A percentile compares a stretch with the other conserved stretches of the same genome.
These are phyloP conservation scores for Chenopodium berlandieri DNA, from an alignment of 148 eudicot species.

Conservation along the genomic window DNA sequence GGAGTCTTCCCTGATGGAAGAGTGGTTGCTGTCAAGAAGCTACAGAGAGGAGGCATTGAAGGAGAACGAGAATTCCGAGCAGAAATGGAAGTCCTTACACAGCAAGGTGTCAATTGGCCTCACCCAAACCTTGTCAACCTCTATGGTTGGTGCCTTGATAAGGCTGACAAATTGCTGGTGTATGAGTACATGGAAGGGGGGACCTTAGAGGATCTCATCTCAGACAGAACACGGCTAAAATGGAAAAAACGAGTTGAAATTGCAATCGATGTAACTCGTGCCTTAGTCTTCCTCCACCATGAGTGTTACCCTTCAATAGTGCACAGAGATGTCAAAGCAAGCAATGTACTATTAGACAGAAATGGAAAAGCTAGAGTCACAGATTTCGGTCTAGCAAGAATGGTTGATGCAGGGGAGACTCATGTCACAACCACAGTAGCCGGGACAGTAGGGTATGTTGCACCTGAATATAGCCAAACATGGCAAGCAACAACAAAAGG, in stretches of 20 bases:
- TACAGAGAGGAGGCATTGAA: constrained; percentile 69
- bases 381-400: constrained; percentile 84
- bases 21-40: constrained; percentile 84
- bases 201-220: constrained; percentile 65
- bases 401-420: constrained; percentile 66
- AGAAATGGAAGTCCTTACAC: constrained; percentile 82
- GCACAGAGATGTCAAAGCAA: constrained; percentile 93
- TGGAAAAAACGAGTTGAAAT: constrained; percentile 62
- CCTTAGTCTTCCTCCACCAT: constrained; percentile 78
- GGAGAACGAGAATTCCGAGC: constrained; percentile 87
- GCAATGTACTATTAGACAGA: constrained; percentile 76
- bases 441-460: constrained; percentile 91
- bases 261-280: constrained; percentile 73
- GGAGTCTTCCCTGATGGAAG: constrained; percentile 87
- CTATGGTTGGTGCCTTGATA: constrained; percentile 92
- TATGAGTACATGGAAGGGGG: constrained; percentile 98
- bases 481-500: constrained; percentile 98
- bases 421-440: constrained; percentile 93
- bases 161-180: constrained; percentile 68
- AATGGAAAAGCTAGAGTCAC: constrained; percentile 77
- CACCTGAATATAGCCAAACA: constrained; percentile 91
- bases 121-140: constrained; percentile 92
- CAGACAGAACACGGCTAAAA: constrained; percentile 44
- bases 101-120: constrained; percentile 76
- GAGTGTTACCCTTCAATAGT: constrained; percentile 82